These are phyloP conservation scores for Gentiana straminea DNA, from an alignment of 257 asterid genomes.

Conservation along the genomic window DNA sequence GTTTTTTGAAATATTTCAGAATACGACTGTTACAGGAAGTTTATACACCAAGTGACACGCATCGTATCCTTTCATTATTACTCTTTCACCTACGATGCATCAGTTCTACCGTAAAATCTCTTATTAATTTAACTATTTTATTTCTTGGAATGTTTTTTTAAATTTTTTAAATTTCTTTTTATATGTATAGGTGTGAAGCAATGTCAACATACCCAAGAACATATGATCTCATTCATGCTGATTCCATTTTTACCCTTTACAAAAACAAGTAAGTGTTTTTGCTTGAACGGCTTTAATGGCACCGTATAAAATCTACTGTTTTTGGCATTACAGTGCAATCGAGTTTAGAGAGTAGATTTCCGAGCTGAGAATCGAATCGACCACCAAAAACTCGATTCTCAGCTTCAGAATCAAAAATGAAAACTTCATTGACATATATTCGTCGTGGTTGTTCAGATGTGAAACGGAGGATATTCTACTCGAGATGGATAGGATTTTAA, in stretches of 20 bases:
- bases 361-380: not conserved
- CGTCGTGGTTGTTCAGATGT: conserved; percentile 30
- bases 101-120: too few relatives aligned
- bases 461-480: conserved; percentile 65
- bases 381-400: not conserved
- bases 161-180: not conserved
- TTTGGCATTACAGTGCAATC: not conserved
- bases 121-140: too few relatives aligned
- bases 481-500: conserved; percentile 69
- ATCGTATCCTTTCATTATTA: too few relatives aligned
- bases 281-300: not conserved
- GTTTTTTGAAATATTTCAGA: too few relatives aligned
- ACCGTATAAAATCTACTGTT: too few relatives aligned
- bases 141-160: not conserved
- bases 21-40: too few relatives aligned
- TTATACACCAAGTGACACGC: too few relatives aligned
- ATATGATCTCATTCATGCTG: conserved; percentile 80
- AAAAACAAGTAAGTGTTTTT: conserved; percentile 30
- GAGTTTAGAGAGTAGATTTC: not conserved
- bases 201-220: conserved; percentile 94
- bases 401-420: not conserved
- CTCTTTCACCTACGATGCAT: too few relatives aligned
- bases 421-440: not conserved
- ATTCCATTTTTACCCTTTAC: conserved; percentile 60
- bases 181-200: conserved; percentile 69